These are phyloP conservation scores for Beauveria australis DNA, from an alignment of 2,329 filamentous ascomycete genomes.

Conservation along the genomic window DNA sequence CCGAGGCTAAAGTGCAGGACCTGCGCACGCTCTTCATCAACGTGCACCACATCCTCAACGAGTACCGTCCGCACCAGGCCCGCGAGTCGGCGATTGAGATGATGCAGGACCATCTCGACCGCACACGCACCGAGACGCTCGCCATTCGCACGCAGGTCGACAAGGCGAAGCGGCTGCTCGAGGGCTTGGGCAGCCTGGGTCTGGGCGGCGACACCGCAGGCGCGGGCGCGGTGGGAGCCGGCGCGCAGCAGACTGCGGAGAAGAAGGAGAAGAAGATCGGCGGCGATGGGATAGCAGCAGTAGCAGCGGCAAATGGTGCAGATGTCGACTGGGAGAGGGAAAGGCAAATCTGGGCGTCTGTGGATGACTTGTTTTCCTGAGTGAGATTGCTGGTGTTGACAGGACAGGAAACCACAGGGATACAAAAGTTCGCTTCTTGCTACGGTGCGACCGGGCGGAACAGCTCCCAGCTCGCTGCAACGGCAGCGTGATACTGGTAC, in stretches of 20 bases:
- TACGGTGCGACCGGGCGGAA: background rate
- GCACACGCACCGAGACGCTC: constrained; percentile 63
- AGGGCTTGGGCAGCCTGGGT: constrained; percentile 53
- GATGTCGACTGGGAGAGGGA: constrained; percentile 14
- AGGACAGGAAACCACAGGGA: background rate
- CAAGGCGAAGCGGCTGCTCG: constrained; percentile 65
- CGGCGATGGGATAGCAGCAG: background rate
- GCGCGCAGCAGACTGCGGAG: constrained; percentile 10
- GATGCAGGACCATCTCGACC: constrained; percentile 78
- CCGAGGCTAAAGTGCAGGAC: constrained; percentile 65
- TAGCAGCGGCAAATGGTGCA: constrained; percentile 7
- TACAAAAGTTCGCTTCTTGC: background rate
- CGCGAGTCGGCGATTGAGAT: constrained; percentile 77
- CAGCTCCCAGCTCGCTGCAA: background rate
- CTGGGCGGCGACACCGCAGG: constrained; percentile 15
- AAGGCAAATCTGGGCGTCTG: constrained; percentile 32
- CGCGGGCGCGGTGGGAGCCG: constrained; percentile 2
- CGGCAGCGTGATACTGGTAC: background rate
- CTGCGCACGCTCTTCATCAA: constrained; percentile 80
- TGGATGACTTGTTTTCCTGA: constrained; percentile 34
- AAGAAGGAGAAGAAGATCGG: constrained; percentile 7
- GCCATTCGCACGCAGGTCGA: constrained; percentile 59
- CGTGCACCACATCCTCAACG: constrained; percentile 86
- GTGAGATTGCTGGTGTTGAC: background rate
- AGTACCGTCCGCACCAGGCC: constrained; percentile 89